Evolutionary conservation across 2,329 filamentous ascomycete genomes (phyloP).

Genomic region (Aspergillus fijiensis): DNA sequence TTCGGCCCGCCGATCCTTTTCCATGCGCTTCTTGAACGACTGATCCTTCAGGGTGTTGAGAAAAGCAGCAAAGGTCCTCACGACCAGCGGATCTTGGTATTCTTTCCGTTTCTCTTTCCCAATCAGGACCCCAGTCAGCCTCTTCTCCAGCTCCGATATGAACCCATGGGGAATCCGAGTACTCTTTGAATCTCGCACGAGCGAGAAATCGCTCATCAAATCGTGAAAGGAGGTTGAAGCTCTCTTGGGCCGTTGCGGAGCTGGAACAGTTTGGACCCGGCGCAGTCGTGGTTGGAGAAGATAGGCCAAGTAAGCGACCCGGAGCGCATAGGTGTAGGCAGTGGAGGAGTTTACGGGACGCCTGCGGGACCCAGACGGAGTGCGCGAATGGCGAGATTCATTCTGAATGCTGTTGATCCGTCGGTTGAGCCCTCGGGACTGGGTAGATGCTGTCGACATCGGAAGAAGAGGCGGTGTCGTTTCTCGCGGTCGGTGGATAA

Average conservation of each 20-base stretch:
- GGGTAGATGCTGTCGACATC: slow-evolving; percentile 51
- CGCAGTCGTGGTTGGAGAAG: slow-evolving; percentile 88
- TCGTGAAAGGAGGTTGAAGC: slow-evolving; percentile 73
- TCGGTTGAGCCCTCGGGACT: slow-evolving; percentile 47
- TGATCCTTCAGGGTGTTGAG: slow-evolving; percentile 90
- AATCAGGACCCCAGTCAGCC: slow-evolving; percentile 75
- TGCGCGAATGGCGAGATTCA: slow-evolving; percentile 43
- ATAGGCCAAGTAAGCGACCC: slow-evolving; percentile 88
- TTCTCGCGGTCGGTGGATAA: not conserved
- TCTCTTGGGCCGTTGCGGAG: slow-evolving; percentile 64
- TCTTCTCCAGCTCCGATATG: slow-evolving; percentile 69
- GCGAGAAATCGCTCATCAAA: slow-evolving; percentile 81
- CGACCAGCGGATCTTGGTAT: slow-evolving; percentile 85
- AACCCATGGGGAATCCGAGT: slow-evolving; percentile 71
- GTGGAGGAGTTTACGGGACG: slow-evolving; percentile 62
- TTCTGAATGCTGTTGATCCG: slow-evolving; percentile 49
- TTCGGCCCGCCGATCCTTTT: slow-evolving; percentile 90
- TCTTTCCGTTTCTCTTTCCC: slow-evolving; percentile 82
- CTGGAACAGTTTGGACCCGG: slow-evolving; percentile 78
- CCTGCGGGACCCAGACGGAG: slow-evolving; percentile 43
- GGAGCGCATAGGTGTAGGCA: slow-evolving; percentile 86
- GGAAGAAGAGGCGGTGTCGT: slow-evolving; percentile 16
- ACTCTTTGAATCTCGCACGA: slow-evolving; percentile 66
- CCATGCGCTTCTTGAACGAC: slow-evolving; percentile 83
- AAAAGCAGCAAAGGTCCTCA: slow-evolving; percentile 90